Evolutionary conservation across 2,329 filamentous ascomycete species (phyloP).

Genomic region (Ophiostoma australiae): DNA sequence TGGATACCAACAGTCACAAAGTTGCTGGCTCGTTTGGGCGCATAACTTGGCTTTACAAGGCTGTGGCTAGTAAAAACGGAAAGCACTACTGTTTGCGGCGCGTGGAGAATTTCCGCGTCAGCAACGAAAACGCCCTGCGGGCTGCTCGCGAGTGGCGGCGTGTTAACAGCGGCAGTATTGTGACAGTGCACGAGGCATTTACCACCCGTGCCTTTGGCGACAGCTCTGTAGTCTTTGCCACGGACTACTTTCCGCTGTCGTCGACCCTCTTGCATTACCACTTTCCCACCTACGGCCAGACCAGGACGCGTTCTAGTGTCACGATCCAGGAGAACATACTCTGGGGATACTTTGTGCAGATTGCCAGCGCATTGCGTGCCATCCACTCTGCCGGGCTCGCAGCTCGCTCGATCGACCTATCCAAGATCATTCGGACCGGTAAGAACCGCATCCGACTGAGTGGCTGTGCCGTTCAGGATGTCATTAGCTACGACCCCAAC

Average conservation of each 20-base stretch:
- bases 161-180: constrained; percentile 73
- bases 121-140: constrained; percentile 82
- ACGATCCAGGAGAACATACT: constrained; percentile 66
- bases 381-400: constrained; percentile 80
- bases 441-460: constrained; percentile 86
- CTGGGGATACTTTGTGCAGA: constrained; percentile 90
- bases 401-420: constrained; percentile 77
- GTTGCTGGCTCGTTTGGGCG: constrained; percentile 61
- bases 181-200: constrained; percentile 85
- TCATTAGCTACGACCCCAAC: constrained; percentile 72
- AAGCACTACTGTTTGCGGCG: constrained; percentile 81
- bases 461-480: constrained; percentile 83
- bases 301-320: constrained; percentile 36
- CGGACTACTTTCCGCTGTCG: constrained; percentile 85
- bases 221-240: constrained; percentile 89
- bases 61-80: constrained; percentile 80
- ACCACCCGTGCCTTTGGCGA: constrained; percentile 91
- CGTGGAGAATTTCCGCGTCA: constrained; percentile 82
- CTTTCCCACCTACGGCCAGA: constrained; percentile 48
- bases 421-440: constrained; percentile 83
- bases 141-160: constrained; percentile 86
- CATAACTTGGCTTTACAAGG: constrained; percentile 93
- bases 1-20: constrained; percentile 67
- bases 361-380: constrained; percentile 78
- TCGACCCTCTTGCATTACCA: constrained; percentile 86